Evolutionary conservation across 768 basidiomycete genomes (phyloP).

Genomic region (Serpula lacrymans): DNA sequence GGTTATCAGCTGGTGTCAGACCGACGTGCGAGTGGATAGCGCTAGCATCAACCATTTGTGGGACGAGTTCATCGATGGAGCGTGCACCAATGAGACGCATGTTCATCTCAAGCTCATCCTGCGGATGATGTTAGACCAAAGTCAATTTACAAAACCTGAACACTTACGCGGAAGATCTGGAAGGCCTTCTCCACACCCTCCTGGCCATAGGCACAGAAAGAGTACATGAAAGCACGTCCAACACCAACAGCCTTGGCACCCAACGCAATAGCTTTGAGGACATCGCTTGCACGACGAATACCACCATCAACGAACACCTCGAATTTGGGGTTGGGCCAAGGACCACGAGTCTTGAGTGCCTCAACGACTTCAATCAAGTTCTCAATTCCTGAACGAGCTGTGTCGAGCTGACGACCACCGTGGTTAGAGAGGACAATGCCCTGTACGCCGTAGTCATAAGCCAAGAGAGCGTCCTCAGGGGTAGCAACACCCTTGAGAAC

Average conservation of each 20-base stretch:
- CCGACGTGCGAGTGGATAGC: slow-evolving; percentile 26
- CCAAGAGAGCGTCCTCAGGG: slow-evolving; percentile 43
- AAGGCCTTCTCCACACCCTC: slow-evolving; percentile 81
- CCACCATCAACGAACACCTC: slow-evolving; percentile 46
- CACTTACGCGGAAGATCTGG: slow-evolving; percentile 63
- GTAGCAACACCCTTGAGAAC: slow-evolving; percentile 55
- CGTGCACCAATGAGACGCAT: slow-evolving; percentile 83
- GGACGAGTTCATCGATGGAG: slow-evolving; percentile 70
- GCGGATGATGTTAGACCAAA: slow-evolving; percentile 2
- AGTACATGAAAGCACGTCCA: slow-evolving; percentile 80
- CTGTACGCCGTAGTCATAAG: slow-evolving; percentile 30
- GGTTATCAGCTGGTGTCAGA: slow-evolving; percentile 23
- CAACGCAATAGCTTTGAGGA: slow-evolving; percentile 50
- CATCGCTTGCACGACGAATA: slow-evolving; percentile 45
- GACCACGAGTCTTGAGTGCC: slow-evolving; percentile 6
- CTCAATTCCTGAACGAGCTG: slow-evolving; percentile 35
- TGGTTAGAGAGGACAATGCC: slow-evolving; percentile 60
- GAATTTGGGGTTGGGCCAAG: slow-evolving; percentile 19
- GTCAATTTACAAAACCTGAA: neutral
- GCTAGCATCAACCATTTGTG: slow-evolving; percentile 76
- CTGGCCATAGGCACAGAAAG: slow-evolving; percentile 78
- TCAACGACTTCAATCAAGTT: slow-evolving; percentile 19
- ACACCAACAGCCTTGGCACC: slow-evolving; percentile 64
- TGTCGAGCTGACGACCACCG: slow-evolving; percentile 55
- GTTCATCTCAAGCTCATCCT: slow-evolving; percentile 98